A percentile compares a stretch with the other conserved stretches of the same genome.
Evolutionary conservation across 331 rosid species (phyloP).

Genomic region (Prunus yedoensis): DNA sequence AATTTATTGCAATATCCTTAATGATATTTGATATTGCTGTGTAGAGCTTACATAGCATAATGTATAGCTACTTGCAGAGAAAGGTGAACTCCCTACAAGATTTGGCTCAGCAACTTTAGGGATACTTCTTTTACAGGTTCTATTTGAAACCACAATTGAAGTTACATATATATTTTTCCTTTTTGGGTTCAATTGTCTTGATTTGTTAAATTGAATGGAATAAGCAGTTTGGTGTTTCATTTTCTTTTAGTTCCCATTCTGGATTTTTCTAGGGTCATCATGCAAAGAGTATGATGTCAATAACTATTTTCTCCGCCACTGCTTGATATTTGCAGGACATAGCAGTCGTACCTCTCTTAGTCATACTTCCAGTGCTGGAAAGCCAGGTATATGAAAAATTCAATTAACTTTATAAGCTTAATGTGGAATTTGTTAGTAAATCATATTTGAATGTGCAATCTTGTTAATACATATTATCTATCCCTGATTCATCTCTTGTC

Average conservation of each 20-base stretch:
- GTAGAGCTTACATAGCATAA: conserved; percentile 41
- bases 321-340: conserved; percentile 80
- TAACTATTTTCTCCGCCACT: conserved; percentile 27
- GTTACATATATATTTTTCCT: neutral
- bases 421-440: neutral
- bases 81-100: conserved; percentile 98
- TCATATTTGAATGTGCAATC: neutral
- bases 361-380: conserved; percentile 97
- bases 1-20: neutral
- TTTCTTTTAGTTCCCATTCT: conserved; percentile 12
- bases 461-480: neutral
- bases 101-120: conserved; percentile 98
- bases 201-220: neutral
- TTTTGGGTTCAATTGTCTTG: neutral
- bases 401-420: neutral
- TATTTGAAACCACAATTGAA: conserved; percentile 21
- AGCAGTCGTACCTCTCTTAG: conserved; percentile 97
- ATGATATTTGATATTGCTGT: conserved; percentile 14
- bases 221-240: neutral
- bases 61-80: conserved; percentile 96
- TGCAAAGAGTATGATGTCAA: conserved; percentile 21
- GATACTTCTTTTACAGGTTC: conserved; percentile 93
- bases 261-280: conserved; percentile 23
- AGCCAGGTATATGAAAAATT: conserved; percentile 64
- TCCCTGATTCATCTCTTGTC: too few relatives aligned